Conservation (phyloP, 2,329 filamentous ascomycete genomes). For the Cercospora janseana region DNA sequence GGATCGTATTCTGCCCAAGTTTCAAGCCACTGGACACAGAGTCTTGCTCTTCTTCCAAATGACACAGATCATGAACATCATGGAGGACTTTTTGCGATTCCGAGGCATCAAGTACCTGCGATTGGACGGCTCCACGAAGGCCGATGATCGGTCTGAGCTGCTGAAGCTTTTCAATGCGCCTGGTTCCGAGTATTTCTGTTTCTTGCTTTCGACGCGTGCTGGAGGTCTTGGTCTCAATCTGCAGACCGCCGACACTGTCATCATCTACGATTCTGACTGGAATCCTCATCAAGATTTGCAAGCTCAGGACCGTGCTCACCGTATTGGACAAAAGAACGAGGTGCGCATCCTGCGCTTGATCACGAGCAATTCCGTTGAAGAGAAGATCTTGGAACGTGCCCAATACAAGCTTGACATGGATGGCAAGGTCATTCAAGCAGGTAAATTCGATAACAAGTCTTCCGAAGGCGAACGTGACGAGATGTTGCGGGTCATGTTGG, state of each 20-base stretch:
- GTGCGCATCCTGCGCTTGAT: slow-evolving; percentile 94
- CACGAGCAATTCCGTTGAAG: slow-evolving; percentile 94
- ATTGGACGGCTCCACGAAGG: slow-evolving; percentile 94
- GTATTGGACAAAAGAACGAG: slow-evolving; percentile 99
- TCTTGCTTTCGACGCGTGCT: slow-evolving; percentile 95
- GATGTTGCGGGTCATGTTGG: slow-evolving; percentile 88
- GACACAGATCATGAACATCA: slow-evolving; percentile 99
- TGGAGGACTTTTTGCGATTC: slow-evolving; percentile 94
- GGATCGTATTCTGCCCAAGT: slow-evolving; percentile 90
- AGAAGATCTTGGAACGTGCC: slow-evolving; percentile 95
- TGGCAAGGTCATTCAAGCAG: slow-evolving; percentile 97
- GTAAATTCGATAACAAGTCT: slow-evolving; percentile 99
- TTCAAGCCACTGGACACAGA: slow-evolving; percentile 84
- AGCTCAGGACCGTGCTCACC: slow-evolving; percentile 98
- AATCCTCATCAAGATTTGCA: slow-evolving; percentile 99
- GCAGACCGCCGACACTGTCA: slow-evolving; percentile 97
- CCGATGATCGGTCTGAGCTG: slow-evolving; percentile 91
- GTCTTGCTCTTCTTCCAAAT: slow-evolving; percentile 99
- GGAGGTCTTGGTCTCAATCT: slow-evolving; percentile 96
- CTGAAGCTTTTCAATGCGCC: slow-evolving; percentile 87
- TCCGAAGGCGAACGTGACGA: slow-evolving; percentile 98
- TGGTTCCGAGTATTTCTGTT: slow-evolving; percentile 91
- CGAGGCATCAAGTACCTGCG: slow-evolving; percentile 82
- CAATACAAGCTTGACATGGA: slow-evolving; percentile 99
- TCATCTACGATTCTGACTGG: slow-evolving; percentile 99